Evolutionary conservation across 1,284 basidiomycete species (phyloP).

Genomic region (Ganoderma lingzhi): DNA sequence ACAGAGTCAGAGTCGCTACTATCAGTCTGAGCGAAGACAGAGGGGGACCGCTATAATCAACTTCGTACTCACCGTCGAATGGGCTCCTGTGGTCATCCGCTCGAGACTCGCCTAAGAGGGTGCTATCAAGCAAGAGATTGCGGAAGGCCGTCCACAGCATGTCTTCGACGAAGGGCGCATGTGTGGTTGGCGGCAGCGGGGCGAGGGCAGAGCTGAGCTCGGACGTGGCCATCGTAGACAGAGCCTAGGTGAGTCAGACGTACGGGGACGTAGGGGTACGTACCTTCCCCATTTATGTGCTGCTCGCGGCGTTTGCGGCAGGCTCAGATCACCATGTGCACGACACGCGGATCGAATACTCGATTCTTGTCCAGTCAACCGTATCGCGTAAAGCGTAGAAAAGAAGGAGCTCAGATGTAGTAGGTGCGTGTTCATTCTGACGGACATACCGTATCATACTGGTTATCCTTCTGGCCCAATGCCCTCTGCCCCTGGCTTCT

Average conservation of each 20-base stretch:
- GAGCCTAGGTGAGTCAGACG: neutral
- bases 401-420: no score
- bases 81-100: neutral
- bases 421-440: neutral
- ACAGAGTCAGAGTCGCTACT: no score
- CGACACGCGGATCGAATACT: no score
- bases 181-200: neutral
- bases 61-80: neutral
- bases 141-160: constrained; percentile 25
- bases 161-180: constrained; percentile 1
- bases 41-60: no score
- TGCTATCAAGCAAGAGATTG: constrained; percentile 26
- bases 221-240: neutral
- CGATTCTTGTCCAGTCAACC: no score
- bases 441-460: neutral
- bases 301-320: neutral
- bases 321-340: neutral
- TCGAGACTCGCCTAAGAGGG: no score
- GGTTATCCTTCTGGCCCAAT: neutral
- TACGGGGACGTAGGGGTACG: neutral
- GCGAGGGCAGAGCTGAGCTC: neutral
- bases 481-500: no score
- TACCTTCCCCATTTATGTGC: neutral
- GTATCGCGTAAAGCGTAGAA: no score
- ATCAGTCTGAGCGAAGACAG: neutral